A percentile compares a stretch with the other conserved stretches of the same genome.
phyloP scores from a whole-genome alignment of 192 early-diverging fungal genomes.

The Entrophospora sp. region DNA sequence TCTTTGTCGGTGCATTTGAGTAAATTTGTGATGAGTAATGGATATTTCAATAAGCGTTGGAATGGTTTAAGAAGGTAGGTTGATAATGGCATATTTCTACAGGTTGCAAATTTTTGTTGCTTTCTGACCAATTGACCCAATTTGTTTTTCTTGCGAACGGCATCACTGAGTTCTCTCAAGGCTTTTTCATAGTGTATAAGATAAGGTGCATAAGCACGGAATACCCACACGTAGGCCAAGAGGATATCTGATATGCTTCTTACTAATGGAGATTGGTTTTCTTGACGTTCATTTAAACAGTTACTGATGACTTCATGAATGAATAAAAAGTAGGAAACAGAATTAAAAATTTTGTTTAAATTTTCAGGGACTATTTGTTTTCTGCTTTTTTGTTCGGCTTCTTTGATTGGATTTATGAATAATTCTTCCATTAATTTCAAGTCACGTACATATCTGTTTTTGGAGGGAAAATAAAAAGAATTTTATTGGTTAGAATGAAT shows the following conservation, averaged over 20 bases:
- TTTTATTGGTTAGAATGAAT: neutral
- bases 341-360: constrained; percentile 43
- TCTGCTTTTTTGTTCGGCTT: constrained; percentile 14
- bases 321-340: constrained; percentile 40
- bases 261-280: constrained; percentile 43
- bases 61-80: constrained; percentile 47
- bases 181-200: constrained; percentile 52
- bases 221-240: constrained; percentile 35
- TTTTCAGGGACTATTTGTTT: constrained; percentile 37
- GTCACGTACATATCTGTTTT: constrained; percentile 65
- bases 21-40: constrained; percentile 45
- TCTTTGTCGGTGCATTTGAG: constrained; percentile 29
- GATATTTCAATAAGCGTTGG: constrained; percentile 55
- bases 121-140: constrained; percentile 41
- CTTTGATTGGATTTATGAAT: constrained; percentile 33
- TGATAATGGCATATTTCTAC: constrained; percentile 45
- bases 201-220: constrained; percentile 41
- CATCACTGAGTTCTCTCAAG: constrained; percentile 37
- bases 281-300: constrained; percentile 44
- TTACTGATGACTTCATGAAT: constrained; percentile 42
- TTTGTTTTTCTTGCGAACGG: constrained; percentile 34
- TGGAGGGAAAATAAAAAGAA: neutral
- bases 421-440: constrained; percentile 59
- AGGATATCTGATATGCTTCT: constrained; percentile 44
- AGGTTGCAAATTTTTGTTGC: constrained; percentile 38